These are phyloP conservation scores for Chaetoscypha palmicola DNA, from an alignment of 2,329 filamentous ascomycete genomes.

Conservation along the genomic window DNA sequence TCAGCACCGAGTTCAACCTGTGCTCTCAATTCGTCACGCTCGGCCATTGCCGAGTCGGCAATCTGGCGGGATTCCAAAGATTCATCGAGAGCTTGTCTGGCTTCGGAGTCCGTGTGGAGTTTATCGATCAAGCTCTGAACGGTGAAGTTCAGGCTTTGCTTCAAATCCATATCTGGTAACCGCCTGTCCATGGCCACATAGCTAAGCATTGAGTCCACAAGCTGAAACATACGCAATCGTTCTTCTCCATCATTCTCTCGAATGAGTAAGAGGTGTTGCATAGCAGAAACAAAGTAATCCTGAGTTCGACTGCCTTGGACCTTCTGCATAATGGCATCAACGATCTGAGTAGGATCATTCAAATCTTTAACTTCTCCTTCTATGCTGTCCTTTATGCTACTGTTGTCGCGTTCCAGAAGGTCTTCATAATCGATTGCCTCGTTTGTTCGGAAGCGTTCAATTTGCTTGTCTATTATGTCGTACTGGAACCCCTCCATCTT, in stretches of 20 bases:
- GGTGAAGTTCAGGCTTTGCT: conserved; percentile 95
- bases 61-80: conserved; percentile 84
- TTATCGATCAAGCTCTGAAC: conserved; percentile 94
- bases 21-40: conserved; percentile 88
- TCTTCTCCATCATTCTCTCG: conserved; percentile 89
- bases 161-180: conserved; percentile 92
- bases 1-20: conserved; percentile 88
- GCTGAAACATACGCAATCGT: conserved; percentile 88
- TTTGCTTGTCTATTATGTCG: conserved; percentile 96
- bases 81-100: conserved; percentile 85
- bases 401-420: conserved; percentile 84
- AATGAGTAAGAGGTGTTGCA: conserved; percentile 92
- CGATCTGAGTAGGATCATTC: conserved; percentile 87
- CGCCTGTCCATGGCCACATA: conserved; percentile 98
- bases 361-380: conserved; percentile 73
- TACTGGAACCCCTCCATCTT: conserved; percentile 99
- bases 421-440: conserved; percentile 98
- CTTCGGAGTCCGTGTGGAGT: conserved; percentile 92
- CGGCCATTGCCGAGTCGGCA: conserved; percentile 90
- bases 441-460: conserved; percentile 86
- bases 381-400: conserved; percentile 74
- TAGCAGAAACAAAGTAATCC: conserved; percentile 91
- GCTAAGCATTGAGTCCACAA: conserved; percentile 97
- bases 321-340: conserved; percentile 83
- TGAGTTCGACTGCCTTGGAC: conserved; percentile 78